Conservation (phyloP, 208 protist species). For the Trypanosoma caninum region DNA sequence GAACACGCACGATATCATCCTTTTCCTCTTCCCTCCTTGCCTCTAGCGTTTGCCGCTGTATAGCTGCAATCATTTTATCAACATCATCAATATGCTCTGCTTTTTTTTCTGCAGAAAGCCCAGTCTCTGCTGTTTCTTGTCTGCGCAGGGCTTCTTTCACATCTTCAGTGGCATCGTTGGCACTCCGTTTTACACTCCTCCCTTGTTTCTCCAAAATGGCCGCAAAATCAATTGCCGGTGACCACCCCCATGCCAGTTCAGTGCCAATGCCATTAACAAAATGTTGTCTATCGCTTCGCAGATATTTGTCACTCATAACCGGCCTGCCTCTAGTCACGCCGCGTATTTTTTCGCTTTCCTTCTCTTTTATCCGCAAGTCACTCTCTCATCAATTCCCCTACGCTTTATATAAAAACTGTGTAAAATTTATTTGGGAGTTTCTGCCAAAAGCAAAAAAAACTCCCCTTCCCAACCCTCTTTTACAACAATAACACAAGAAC, state of each 20-base stretch:
- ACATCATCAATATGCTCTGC: conserved; percentile 8
- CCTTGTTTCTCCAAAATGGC: conserved; percentile 34
- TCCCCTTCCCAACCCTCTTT: no score
- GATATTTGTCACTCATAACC: conserved; percentile 86
- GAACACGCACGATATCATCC: conserved; percentile 34
- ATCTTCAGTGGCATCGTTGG: background rate
- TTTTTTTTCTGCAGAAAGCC: no score
- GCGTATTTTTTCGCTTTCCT: no score
- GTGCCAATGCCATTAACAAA: conserved; percentile 84
- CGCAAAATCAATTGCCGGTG: conserved; percentile 76
- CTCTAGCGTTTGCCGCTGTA: background rate
- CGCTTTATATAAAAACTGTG: no score
- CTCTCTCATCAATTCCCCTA: no score
- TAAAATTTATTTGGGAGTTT: no score
- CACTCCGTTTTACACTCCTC: background rate
- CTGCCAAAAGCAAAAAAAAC: no score
- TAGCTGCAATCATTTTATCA: conserved; percentile 43
- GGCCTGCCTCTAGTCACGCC: background rate
- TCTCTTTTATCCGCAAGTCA: no score
- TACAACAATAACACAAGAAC: no score
- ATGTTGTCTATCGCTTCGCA: conserved; percentile 69
- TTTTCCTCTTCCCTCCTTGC: background rate
- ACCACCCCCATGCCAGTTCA: conserved; percentile 88
- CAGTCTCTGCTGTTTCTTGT: background rate
- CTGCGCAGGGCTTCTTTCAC: background rate